Conservation (phyloP, 208 protist species). For the Acanthamoeba healyi region DNA sequence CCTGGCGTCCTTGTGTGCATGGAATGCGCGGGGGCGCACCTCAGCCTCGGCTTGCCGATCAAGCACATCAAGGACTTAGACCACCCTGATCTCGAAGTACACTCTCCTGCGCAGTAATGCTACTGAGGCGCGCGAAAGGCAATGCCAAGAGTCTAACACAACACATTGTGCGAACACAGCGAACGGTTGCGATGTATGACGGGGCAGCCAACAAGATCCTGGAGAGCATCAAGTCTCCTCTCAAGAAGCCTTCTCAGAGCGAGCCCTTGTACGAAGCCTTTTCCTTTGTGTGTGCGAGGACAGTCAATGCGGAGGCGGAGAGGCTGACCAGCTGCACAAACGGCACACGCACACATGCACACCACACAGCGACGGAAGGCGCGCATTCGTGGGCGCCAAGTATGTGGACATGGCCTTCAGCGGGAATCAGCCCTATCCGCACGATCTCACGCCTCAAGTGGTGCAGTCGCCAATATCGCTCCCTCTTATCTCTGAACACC, state of each 20-base stretch:
- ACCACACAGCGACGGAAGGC: not conserved
- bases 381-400: not conserved
- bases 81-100: conserved; percentile 8
- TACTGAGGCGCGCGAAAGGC: too few species aligned
- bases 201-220: not conserved
- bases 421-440: not conserved
- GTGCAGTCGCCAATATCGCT: not conserved
- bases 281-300: not conserved
- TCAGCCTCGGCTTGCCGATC: conserved; percentile 79
- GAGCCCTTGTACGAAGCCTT: conserved; percentile 23
- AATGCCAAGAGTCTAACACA: too few species aligned
- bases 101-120: too few species aligned
- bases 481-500: not conserved
- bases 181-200: not conserved
- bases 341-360: too few species aligned
- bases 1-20: conserved; percentile 90
- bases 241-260: not conserved
- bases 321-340: not conserved
- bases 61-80: conserved; percentile 43
- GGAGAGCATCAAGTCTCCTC: not conserved
- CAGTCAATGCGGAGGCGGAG: not conserved
- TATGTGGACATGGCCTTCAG: conserved; percentile 3
- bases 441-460: not conserved
- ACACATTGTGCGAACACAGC: not conserved
- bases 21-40: conserved; percentile 87